A percentile compares a stretch with the other conserved stretches of the same genome.
Conservation (phyloP, 768 basidiomycete genomes). For the Amanita rubescens region DNA sequence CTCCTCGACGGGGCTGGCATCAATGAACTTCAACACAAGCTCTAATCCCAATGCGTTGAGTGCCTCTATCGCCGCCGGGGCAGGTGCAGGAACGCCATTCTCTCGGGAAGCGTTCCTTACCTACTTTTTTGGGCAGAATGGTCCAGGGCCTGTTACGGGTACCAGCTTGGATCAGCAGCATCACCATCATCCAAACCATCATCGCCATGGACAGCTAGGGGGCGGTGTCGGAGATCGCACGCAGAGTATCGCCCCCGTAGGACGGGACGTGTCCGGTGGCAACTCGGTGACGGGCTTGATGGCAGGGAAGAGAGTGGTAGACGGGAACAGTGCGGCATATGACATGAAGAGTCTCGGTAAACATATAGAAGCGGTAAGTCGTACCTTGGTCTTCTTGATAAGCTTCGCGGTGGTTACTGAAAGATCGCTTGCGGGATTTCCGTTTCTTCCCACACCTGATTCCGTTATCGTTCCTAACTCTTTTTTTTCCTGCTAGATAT, state of each 20-base stretch:
- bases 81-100: slow-evolving; percentile 30
- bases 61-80: slow-evolving; percentile 19
- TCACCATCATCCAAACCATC: slow-evolving; percentile 11
- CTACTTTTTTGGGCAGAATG: slow-evolving; percentile 95
- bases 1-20: slow-evolving; percentile 16
- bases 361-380: slow-evolving; percentile 93
- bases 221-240: slow-evolving; percentile 13
- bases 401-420: not conserved
- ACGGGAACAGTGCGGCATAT: slow-evolving; percentile 78
- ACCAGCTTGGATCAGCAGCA: slow-evolving; percentile 35
- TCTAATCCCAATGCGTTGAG: not conserved
- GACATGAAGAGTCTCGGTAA: slow-evolving; percentile 99
- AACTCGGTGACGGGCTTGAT: slow-evolving; percentile 53
- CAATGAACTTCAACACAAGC: not conserved
- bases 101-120: slow-evolving; percentile 92
- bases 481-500: slow-evolving; percentile 28
- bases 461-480: slow-evolving; percentile 3
- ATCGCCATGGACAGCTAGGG: slow-evolving; percentile 12
- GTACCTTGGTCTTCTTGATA: not conserved
- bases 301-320: slow-evolving; percentile 58
- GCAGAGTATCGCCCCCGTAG: slow-evolving; percentile 39
- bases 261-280: slow-evolving; percentile 54
- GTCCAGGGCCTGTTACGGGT: slow-evolving; percentile 62
- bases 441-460: not conserved
- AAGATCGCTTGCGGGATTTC: not conserved